Evolutionary conservation across 2,329 filamentous ascomycete genomes (phyloP).

Genomic region (Penicillium concentricum): DNA sequence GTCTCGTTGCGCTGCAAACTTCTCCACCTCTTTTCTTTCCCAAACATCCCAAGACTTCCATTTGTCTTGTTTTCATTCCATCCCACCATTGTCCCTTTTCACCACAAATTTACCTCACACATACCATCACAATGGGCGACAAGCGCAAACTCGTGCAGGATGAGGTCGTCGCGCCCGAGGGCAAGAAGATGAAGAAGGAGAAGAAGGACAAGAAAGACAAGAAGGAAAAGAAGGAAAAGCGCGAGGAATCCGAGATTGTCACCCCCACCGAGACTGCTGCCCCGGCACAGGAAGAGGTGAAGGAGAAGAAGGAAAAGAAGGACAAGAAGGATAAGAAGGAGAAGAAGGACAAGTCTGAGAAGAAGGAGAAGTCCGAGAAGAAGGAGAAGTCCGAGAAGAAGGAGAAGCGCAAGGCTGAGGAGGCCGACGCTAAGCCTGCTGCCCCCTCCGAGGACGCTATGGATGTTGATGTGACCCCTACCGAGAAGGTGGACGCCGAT

Average conservation of each 20-base stretch:
- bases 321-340: slow-evolving; percentile 10
- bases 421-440: too few species aligned
- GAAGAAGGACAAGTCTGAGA: slow-evolving; percentile 12
- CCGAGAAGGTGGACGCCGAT: slow-evolving; percentile 3
- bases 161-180: slow-evolving; percentile 29
- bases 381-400: neutral
- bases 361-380: slow-evolving; percentile 12
- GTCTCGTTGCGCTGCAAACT: slow-evolving; percentile 2
- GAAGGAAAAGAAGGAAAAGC: slow-evolving; percentile 18
- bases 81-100: neutral
- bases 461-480: too few species aligned
- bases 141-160: slow-evolving; percentile 41
- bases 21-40: neutral
- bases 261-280: slow-evolving; percentile 2
- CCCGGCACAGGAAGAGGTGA: slow-evolving; percentile 13
- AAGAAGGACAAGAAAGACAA: slow-evolving; percentile 27
- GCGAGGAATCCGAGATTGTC: slow-evolving; percentile 8
- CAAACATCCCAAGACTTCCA: neutral
- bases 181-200: slow-evolving; percentile 37
- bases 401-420: slow-evolving; percentile 11
- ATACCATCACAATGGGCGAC: slow-evolving; percentile 32
- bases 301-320: slow-evolving; percentile 21
- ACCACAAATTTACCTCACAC: neutral
- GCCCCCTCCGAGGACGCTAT: too few species aligned
- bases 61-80: neutral